Base-by-base conservation (phyloP, 305 asterid species). In the Ilex paraguariensis region DNA sequence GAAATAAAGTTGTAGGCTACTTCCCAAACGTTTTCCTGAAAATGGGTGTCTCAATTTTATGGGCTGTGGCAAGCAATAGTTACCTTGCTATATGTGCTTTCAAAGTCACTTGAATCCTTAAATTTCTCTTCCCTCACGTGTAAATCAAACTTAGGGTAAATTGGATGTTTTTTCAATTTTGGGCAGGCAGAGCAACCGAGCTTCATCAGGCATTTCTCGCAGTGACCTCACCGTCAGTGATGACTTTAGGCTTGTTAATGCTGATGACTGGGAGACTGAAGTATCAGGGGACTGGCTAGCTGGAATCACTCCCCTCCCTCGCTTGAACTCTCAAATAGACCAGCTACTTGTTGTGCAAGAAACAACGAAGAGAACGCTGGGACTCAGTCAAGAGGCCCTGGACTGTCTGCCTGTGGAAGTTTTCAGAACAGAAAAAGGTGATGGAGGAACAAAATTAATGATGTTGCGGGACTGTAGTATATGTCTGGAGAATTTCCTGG, bases 401-500 rank as follows among this genome's bases (percentile, higher is more conserved):
- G 72, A 73, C 68, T 57, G 72, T 67, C 70, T 92, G 75, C 70
- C 32, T 31, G 59, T 77, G 3, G 86, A 81, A 70, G 33, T 78
- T 48, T 92, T 78, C 72, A 45, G 54, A 46, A 55, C 32, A 2
- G 73, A 71, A 40, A 75, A 72, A 70, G 61, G 54, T 32, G 75
- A 75, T 5, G 73, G 73, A 69, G 77, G 57, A 54, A 63, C 13
- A 49, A 53, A 21, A 32, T 64, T 80, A 3, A 79, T 63, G 69
- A 63, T 58, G 31, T 70, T 74, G 21, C 69, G 55, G 39, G 98
- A 84, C 40, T 89, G 97, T 66, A 85, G 98, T 80, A 85, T 90
- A 67, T 92, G 98, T 77, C 84, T 90, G 36, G 98, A 92, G 79
- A 75, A 82, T 78, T 92, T 84, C 74, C 42, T 30, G 31, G 79